A percentile compares a stretch with the other conserved stretches of the same genome.
Evolutionary conservation across 1,284 basidiomycete genomes (phyloP).

Genomic region (Lignosus rhinocerotis): DNA sequence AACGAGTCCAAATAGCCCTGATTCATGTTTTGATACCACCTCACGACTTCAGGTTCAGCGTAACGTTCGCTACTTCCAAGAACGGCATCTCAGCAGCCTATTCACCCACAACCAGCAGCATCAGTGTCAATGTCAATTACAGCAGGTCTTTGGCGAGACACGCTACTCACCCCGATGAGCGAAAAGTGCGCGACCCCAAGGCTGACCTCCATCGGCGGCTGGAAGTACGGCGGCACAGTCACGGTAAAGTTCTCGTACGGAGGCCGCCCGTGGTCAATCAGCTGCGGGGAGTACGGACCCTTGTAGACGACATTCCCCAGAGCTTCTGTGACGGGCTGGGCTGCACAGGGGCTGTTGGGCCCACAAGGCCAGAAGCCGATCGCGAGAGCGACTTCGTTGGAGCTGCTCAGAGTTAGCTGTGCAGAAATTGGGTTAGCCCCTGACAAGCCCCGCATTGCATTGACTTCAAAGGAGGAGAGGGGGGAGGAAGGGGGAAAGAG

Average conservation of each 20-base stretch:
- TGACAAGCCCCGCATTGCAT: neutral
- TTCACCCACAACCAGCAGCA: no score
- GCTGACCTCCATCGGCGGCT: conserved; percentile 34
- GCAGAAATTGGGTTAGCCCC: neutral
- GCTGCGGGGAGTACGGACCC: conserved; percentile 44
- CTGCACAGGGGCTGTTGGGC: conserved; percentile 21
- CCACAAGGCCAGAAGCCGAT: conserved; percentile 42
- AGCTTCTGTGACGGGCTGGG: conserved; percentile 28
- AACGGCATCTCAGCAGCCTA: conserved; percentile 8
- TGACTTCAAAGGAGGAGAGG: neutral
- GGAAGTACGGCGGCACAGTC: conserved; percentile 38
- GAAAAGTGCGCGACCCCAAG: conserved; percentile 45
- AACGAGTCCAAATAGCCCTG: no score
- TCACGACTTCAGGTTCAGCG: neutral
- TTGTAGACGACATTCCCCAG: conserved; percentile 47
- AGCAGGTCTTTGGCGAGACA: no score
- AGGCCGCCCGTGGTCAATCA: conserved; percentile 29
- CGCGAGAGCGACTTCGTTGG: conserved; percentile 45
- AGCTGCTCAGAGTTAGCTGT: conserved; percentile 22
- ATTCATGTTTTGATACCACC: neutral
- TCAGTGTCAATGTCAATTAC: neutral
- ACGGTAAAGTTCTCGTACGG: conserved; percentile 50
- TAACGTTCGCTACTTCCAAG: conserved; percentile 13
- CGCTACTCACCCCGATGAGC: conserved; percentile 46
- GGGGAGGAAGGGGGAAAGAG: neutral